phyloP scores from a whole-genome alignment of 306 rosid genomes.

The Sindora glabra region DNA sequence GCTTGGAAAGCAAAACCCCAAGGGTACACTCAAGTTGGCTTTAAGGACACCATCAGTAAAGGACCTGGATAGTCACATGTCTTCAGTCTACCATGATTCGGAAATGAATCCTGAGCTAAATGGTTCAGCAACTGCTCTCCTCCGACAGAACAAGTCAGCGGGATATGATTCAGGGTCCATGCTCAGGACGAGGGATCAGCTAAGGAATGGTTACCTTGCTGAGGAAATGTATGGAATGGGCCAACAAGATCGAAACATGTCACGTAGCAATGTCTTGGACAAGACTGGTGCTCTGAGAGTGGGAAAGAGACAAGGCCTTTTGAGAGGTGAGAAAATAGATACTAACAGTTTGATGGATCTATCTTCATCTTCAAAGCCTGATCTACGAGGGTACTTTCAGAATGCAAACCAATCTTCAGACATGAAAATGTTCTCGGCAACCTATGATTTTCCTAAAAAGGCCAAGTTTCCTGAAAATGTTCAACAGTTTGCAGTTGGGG shows the following conservation, averaged over 20 bases:
- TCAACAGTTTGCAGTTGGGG: constrained; percentile 44
- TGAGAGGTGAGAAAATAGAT: constrained; percentile 45
- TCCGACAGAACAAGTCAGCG: constrained; percentile 38
- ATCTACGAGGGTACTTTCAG: constrained; percentile 42
- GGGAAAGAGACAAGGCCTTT: constrained; percentile 52
- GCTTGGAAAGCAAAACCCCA: constrained; percentile 60
- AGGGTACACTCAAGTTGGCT: constrained; percentile 68
- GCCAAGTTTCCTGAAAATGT: constrained; percentile 45
- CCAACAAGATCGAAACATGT: constrained; percentile 38
- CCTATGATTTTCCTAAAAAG: constrained; percentile 46
- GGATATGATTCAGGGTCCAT: constrained; percentile 47
- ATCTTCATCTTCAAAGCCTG: constrained; percentile 57
- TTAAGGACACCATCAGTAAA: constrained; percentile 41
- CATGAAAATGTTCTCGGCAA: constrained; percentile 31
- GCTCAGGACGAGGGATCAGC: constrained; percentile 49
- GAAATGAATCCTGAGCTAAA: constrained; percentile 50
- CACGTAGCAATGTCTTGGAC: constrained; percentile 35
- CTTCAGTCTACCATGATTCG: constrained; percentile 44
- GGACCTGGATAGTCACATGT: constrained; percentile 27
- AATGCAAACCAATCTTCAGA: constrained; percentile 39
- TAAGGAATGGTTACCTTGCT: constrained; percentile 35
- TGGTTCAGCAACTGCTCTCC: constrained; percentile 44
- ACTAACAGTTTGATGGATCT: constrained; percentile 41
- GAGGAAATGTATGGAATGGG: constrained; percentile 51
- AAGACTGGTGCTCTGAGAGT: constrained; percentile 42